Evolutionary conservation across 768 basidiomycete species (phyloP).

Genomic region (Galerina sulciceps): DNA sequence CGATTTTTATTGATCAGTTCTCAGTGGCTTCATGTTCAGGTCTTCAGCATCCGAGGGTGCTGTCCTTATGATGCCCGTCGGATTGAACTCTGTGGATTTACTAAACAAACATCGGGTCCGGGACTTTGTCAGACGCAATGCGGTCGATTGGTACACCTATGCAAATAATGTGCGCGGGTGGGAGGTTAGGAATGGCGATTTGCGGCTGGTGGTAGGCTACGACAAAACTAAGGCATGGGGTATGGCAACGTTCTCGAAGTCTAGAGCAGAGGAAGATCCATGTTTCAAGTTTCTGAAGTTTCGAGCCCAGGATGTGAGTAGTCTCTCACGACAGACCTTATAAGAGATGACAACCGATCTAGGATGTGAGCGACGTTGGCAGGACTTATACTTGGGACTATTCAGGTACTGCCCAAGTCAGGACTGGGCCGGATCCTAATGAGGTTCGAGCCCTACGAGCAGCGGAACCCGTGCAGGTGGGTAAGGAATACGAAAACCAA

Average conservation of each 20-base stretch:
- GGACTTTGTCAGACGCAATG: constrained; percentile 5
- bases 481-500: neutral
- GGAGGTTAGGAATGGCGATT: constrained; percentile 10
- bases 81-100: constrained; percentile 3
- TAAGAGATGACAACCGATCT: too few relatives aligned
- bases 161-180: constrained; percentile 7
- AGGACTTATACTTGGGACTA: neutral
- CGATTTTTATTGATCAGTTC: neutral
- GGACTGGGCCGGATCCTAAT: neutral
- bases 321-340: too few relatives aligned
- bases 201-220: constrained; percentile 11
- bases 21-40: neutral
- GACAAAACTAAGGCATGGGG: constrained; percentile 16
- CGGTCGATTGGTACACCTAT: constrained; percentile 14
- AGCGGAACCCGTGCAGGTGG: neutral
- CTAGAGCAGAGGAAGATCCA: neutral
- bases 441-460: neutral
- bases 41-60: constrained; percentile 10
- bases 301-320: too few relatives aligned
- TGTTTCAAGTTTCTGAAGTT: neutral
- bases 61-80: constrained; percentile 16
- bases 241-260: constrained; percentile 12
- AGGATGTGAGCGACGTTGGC: neutral
- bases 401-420: neutral
- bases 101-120: neutral